Evolutionary conservation across 225 moss, liverwort and hornwort species (phyloP), one percentile per base, ranked within the genome.

Genomic region (Physcomitrellopsis africana): DNA sequence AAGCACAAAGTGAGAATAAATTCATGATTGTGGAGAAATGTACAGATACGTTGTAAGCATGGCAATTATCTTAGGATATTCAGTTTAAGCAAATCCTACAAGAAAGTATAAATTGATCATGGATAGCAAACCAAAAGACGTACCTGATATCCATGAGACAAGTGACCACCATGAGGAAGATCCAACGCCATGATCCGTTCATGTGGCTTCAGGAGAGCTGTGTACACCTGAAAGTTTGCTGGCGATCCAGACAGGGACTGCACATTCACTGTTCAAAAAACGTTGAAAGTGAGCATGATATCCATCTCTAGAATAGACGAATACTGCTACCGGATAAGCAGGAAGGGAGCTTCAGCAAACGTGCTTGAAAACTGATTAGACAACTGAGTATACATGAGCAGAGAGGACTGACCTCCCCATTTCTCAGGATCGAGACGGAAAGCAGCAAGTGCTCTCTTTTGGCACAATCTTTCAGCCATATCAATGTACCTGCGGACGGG

Each of bases 131-230:
- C 24, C 37, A 63, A 11, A 8, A 23, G 15, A 8, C 44, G 49
- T 11, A 87, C 84, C 79, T 87, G 93, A 58, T 93, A 93, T 41
- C 93, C 93, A 65, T 91, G 93, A 23, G 93, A 93, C 70, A 93
- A 77, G 44, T 93, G 93, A 57, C 91, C 93, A 60, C 93, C 91
- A 67, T 93, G 93, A 26, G 93, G 91, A 3, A 93, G 86, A 77
- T 93, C 93, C 51, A 93, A 80, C 4, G 93, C 91, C 89, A 93
- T 87, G 64, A 93, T 91, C 24, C 89, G 91, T 65, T 91, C 91
- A 75, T 93, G 93, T 42, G 89, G 77, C 69, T 93, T 93, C 82
- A 93, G 61, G 15, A 93, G 81, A 11, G 93, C 93, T 5, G 93
- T 93, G 81, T 91, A 93, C 22, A 91, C 93, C 80, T 93, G 91